Percentiles rank a stretch among this genome's conserved stretches.
Evolutionary conservation across 208 protist species (phyloP).

Genomic region (Porcisia deanei): DNA sequence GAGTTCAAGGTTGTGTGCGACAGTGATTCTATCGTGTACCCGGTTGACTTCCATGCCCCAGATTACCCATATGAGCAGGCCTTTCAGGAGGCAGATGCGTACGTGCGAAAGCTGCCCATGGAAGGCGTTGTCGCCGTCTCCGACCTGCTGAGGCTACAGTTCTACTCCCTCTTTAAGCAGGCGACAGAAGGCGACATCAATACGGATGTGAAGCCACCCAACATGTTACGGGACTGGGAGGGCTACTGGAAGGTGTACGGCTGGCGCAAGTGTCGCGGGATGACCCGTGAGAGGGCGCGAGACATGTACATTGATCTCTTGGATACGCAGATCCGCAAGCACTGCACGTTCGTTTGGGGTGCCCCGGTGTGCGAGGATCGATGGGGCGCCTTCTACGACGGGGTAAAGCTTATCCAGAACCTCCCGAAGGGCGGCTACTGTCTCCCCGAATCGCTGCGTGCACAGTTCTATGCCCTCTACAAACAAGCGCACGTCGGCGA

Average conservation of each 20-base stretch:
- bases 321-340: slow-evolving; percentile 25
- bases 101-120: slow-evolving; percentile 61
- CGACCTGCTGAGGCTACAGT: slow-evolving; percentile 85
- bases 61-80: slow-evolving; percentile 30
- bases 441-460: slow-evolving; percentile 78
- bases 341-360: slow-evolving; percentile 34
- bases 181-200: slow-evolving; percentile 83
- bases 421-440: slow-evolving; percentile 56
- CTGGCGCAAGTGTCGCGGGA: slow-evolving; percentile 86
- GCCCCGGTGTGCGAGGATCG: slow-evolving; percentile 25
- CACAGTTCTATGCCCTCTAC: slow-evolving; percentile 85
- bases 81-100: slow-evolving; percentile 63
- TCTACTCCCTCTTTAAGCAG: slow-evolving; percentile 91
- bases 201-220: slow-evolving; percentile 55
- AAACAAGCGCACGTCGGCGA: slow-evolving; percentile 87
- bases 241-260: slow-evolving; percentile 92
- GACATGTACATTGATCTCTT: slow-evolving; percentile 83
- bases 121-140: slow-evolving; percentile 68
- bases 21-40: slow-evolving; percentile 25
- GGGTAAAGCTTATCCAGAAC: slow-evolving; percentile 50
- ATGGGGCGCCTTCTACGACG: slow-evolving; percentile 55
- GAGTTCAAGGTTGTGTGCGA: slow-evolving; percentile 31
- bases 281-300: slow-evolving; percentile 83
- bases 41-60: slow-evolving; percentile 35
- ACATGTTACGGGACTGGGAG: slow-evolving; percentile 42